phyloP scores from a whole-genome alignment of 257 asterid species.

The Solanum chaucha region DNA sequence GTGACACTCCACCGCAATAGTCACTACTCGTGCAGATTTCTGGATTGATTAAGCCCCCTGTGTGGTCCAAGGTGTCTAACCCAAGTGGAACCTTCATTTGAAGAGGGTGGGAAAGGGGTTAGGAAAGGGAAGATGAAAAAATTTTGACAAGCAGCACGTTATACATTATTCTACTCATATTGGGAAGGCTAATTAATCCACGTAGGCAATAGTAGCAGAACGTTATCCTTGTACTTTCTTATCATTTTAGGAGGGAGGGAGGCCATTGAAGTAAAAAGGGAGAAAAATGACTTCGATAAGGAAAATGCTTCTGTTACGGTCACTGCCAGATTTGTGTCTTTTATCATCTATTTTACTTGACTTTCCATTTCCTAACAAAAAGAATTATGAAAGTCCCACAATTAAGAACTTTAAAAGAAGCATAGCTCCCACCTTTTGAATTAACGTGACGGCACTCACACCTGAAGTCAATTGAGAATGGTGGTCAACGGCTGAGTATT shows the following conservation, averaged over 20 bases:
- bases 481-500: slow-evolving; percentile 30
- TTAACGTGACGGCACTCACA: slow-evolving; percentile 16
- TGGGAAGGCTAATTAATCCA: neutral
- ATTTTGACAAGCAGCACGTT: neutral
- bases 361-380: neutral
- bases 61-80: slow-evolving; percentile 25
- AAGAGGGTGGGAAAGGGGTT: neutral
- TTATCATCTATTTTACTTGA: neutral
- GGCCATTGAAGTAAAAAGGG: neutral
- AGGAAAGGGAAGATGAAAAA: neutral
- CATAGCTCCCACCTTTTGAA: slow-evolving; percentile 47
- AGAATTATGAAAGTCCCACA: neutral
- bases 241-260: neutral
- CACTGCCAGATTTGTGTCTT: neutral
- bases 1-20: slow-evolving; percentile 8
- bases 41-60: slow-evolving; percentile 9
- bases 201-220: neutral
- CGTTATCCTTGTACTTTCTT: neutral
- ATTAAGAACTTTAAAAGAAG: neutral
- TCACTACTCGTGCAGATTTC: slow-evolving; percentile 15
- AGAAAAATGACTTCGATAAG: neutral
- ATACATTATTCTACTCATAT: neutral
- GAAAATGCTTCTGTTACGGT: neutral
- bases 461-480: slow-evolving; percentile 17
- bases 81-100: slow-evolving; percentile 50